Evolutionary conservation across 176 grass and related monocot species (phyloP), one percentile per base, ranked within the genome.

Genomic region (Aegilops longissima): DNA sequence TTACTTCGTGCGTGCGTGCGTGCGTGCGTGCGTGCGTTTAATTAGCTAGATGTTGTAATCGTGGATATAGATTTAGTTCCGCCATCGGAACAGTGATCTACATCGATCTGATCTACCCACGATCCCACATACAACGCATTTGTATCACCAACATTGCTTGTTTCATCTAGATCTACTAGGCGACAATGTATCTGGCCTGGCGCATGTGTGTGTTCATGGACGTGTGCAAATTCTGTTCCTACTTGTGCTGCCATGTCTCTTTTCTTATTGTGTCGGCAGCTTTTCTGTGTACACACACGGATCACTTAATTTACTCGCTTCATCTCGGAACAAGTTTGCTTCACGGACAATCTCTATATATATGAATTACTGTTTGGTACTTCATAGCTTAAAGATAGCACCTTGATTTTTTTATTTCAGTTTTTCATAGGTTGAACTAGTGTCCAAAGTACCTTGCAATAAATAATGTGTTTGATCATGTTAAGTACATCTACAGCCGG

Each of bases 211-310:
- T 14, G 6, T 9, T 56, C 17, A 72, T 36, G 24, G 8, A 0
- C 30, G 13, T 31, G 8, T 74, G 30, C 44, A 74, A 59, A 67
- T 66, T 85, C 14, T 47, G 34, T 85, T 70, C 83, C 34, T 74
- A 85, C 77, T 42, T 77, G 52, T 23, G 12, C 66, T 34, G 9
- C 71, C 47, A 2, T 16, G 9, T 40, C 23, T 54, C 24, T 8
- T 58, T 69, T 61, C 64, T 58, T 38, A 4, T 13, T 35, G 2
- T 20, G 36, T 17, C 20, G 16, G 64, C 47, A 77, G 10, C 47
- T 77, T 77, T 77, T 33, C 24, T 54, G 47, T 10, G 27, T 56
- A 56, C 47, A 77, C 44, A 76, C 73, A 77, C 47, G 8, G 27
- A 21, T 20, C 51, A 56, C 0, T 56, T 42, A 30, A 6, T 75